These are phyloP conservation scores for Gracilaria gracilis DNA, from an alignment of 23 red algal species.

Conservation along the genomic window DNA sequence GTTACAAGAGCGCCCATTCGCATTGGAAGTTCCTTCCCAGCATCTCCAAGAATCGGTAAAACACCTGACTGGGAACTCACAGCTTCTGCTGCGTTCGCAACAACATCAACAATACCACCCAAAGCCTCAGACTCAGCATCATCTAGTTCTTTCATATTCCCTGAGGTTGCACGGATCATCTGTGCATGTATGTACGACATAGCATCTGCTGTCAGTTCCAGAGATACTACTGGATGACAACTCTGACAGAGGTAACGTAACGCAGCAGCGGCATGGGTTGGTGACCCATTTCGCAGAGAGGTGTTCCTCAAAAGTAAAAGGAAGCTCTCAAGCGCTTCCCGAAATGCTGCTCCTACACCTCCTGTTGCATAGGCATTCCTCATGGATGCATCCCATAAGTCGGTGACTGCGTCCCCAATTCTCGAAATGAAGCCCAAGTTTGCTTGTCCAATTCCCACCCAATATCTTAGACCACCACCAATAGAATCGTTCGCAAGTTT, in stretches of 20 bases:
- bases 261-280: slow-evolving; percentile 58
- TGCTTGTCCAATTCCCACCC: slow-evolving; percentile 58
- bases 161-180: slow-evolving; percentile 21
- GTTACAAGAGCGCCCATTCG: slow-evolving; percentile 49
- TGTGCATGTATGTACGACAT: slow-evolving; percentile 39
- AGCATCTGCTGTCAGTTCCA: slow-evolving; percentile 51
- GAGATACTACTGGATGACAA: slow-evolving; percentile 66
- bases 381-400: slow-evolving; percentile 75
- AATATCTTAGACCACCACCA: slow-evolving; percentile 68
- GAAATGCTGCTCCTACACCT: slow-evolving; percentile 64
- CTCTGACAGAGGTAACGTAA: slow-evolving; percentile 56
- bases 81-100: slow-evolving; percentile 62
- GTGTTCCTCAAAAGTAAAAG: slow-evolving; percentile 44
- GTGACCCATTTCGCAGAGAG: slow-evolving; percentile 35
- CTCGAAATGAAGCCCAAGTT: slow-evolving; percentile 57
- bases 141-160: slow-evolving; percentile 27
- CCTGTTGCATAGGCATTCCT: slow-evolving; percentile 60
- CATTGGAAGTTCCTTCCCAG: slow-evolving; percentile 54
- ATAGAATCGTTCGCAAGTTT: slow-evolving; percentile 62
- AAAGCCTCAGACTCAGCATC: slow-evolving; percentile 43
- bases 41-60: slow-evolving; percentile 43
- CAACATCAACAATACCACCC: slow-evolving; percentile 40
- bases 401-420: slow-evolving; percentile 71
- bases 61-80: slow-evolving; percentile 52
- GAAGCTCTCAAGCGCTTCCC: slow-evolving; percentile 58